Percentiles rank a stretch among this genome's conserved stretches.
phyloP scores from a whole-genome alignment of 1,139 yeast species.

The Pichia sp. region DNA sequence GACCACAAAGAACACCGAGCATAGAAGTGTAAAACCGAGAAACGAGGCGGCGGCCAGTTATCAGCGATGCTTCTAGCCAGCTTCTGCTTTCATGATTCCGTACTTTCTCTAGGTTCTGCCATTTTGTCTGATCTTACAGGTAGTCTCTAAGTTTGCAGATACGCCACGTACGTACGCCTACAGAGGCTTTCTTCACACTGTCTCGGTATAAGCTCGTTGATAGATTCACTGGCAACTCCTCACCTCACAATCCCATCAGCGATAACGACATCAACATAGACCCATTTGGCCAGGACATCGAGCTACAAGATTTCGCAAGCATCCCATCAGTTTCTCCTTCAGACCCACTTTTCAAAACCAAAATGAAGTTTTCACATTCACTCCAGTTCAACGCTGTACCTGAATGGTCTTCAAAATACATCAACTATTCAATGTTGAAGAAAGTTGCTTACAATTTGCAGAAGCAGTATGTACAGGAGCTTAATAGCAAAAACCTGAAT shows the following conservation, averaged over 20 bases:
- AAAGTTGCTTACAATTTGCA: constrained; percentile 53
- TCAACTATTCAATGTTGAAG: constrained; percentile 62
- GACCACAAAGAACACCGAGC: neutral
- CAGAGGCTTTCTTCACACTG: neutral
- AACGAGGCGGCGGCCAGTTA: neutral
- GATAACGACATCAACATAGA: constrained; percentile 1
- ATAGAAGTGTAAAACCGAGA: neutral
- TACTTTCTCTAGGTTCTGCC: neutral
- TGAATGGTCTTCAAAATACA: constrained; percentile 68
- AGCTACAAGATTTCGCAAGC: constrained; percentile 2
- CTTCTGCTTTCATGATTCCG: neutral
- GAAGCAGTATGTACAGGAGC: constrained; percentile 36
- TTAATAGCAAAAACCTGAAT: constrained; percentile 23
- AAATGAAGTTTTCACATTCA: constrained; percentile 71
- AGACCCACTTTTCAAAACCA: neutral
- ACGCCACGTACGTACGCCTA: neutral
- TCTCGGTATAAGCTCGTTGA: neutral
- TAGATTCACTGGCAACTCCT: neutral
- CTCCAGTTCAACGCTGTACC: constrained; percentile 77
- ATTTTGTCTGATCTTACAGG: neutral
- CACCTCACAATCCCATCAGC: neutral
- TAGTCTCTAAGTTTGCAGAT: neutral
- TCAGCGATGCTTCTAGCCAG: neutral
- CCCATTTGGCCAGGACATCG: constrained; percentile 4
- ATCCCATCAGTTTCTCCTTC: neutral